These are phyloP conservation scores for Phytophthora pistaciae DNA, from an alignment of 352 stramenopile genomes.

Conservation along the genomic window DNA sequence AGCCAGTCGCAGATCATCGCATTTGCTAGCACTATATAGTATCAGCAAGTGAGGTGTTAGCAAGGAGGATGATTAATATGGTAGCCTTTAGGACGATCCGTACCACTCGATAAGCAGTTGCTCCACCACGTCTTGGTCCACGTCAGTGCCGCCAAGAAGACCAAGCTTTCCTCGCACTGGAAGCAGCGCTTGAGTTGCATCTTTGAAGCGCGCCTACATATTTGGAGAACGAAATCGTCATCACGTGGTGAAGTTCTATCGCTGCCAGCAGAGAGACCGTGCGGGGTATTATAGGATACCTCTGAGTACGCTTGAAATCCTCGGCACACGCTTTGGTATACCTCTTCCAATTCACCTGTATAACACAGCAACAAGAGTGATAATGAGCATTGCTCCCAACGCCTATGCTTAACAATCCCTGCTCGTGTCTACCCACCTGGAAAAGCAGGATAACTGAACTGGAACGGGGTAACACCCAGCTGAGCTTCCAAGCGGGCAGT, in stretches of 20 bases:
- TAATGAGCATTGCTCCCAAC: not conserved
- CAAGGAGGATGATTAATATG: not conserved
- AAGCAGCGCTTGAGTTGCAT: conserved; percentile 63
- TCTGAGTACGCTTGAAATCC: conserved; percentile 78
- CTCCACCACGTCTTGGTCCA: conserved; percentile 82
- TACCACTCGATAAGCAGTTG: conserved; percentile 86
- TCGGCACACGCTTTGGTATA: conserved; percentile 67
- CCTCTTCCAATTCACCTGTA: conserved; percentile 47
- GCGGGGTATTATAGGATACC: conserved; percentile 28
- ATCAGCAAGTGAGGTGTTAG: not conserved
- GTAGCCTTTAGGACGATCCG: not conserved
- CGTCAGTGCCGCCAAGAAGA: conserved; percentile 76
- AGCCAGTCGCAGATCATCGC: conserved; percentile 70
- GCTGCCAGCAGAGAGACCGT: not conserved
- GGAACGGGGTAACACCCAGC: conserved; percentile 52
- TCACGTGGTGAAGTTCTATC: not conserved
- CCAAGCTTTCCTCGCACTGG: conserved; percentile 68
- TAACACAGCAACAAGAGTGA: not conserved
- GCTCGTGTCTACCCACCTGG: conserved; percentile 17
- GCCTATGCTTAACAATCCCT: not conserved
- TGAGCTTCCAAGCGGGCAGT: conserved; percentile 44
- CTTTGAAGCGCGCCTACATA: conserved; percentile 58
- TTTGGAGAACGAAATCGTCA: not conserved
- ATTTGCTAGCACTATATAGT: conserved; percentile 65
- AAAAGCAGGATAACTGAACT: conserved; percentile 65